A percentile compares a stretch with the other conserved stretches of the same genome.
phyloP scores from a whole-genome alignment of 2,329 filamentous ascomycete species.

The Akanthomyces uredinophilus region DNA sequence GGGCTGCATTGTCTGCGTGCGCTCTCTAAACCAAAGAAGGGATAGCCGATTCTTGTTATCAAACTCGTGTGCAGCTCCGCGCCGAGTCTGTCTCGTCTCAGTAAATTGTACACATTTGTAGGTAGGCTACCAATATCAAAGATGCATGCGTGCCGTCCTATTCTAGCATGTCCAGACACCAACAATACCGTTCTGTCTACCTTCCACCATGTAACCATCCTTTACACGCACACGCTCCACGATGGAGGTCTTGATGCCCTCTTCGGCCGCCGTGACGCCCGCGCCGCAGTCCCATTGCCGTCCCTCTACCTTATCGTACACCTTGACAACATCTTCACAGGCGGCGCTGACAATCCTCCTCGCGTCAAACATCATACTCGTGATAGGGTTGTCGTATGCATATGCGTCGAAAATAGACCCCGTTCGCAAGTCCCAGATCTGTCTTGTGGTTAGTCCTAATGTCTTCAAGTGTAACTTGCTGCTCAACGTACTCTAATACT shows the following conservation, averaged over 20 bases:
- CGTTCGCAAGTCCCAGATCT: constrained; percentile 98
- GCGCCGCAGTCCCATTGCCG: constrained; percentile 95
- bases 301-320: constrained; percentile 96
- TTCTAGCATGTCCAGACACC: constrained; percentile 78
- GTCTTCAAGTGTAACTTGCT: not conserved
- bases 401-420: constrained; percentile 94
- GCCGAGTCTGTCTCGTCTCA: not conserved
- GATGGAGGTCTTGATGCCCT: constrained; percentile 58
- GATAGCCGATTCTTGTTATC: not conserved
- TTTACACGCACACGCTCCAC: constrained; percentile 86
- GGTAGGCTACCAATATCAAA: constrained; percentile 4
- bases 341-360: constrained; percentile 86
- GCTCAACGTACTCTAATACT: constrained; percentile 76
- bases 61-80: not conserved
- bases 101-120: constrained; percentile 11
- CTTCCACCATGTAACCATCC: constrained; percentile 91
- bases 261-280: constrained; percentile 64
- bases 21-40: not conserved
- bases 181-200: constrained; percentile 78
- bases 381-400: constrained; percentile 87
- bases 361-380: constrained; percentile 94
- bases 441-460: constrained; percentile 15
- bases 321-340: constrained; percentile 89
- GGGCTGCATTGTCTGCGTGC: not conserved
- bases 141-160: not conserved